These are phyloP conservation scores for Globisporangium acanthophoron DNA, from an alignment of 352 stramenopile species.

Conservation along the genomic window DNA sequence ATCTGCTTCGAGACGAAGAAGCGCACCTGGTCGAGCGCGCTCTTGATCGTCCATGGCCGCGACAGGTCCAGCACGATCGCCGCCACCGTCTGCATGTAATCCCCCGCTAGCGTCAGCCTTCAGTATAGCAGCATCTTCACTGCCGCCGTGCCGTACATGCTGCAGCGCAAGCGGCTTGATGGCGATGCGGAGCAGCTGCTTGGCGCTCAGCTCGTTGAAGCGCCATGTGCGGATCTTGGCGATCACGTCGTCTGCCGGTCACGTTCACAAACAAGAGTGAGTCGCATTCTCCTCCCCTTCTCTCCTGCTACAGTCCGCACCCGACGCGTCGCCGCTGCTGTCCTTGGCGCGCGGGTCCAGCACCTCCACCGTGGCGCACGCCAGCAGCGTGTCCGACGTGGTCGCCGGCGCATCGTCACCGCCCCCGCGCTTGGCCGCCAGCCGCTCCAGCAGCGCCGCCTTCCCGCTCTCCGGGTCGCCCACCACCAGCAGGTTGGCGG, in stretches of 20 bases:
- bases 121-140: background rate
- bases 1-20: background rate
- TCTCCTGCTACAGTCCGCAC: conserved; percentile 6
- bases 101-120: background rate
- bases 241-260: conserved; percentile 53
- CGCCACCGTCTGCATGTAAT: conserved; percentile 43
- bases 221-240: conserved; percentile 74
- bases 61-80: conserved; percentile 68
- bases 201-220: conserved; percentile 63
- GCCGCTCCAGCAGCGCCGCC: conserved; percentile 49
- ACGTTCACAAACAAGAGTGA: background rate
- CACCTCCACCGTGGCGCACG: conserved; percentile 60
- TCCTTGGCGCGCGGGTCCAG: conserved; percentile 60
- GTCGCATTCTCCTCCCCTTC: background rate
- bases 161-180: conserved; percentile 51
- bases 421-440: conserved; percentile 10
- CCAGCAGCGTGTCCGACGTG: conserved; percentile 36
- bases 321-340: conserved; percentile 34
- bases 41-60: conserved; percentile 79
- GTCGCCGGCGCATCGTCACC: conserved; percentile 26
- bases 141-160: conserved; percentile 18
- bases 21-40: conserved; percentile 50
- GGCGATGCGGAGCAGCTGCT: conserved; percentile 63
- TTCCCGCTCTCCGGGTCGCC: conserved; percentile 75
- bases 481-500: conserved; percentile 60